These are phyloP conservation scores for Candida maesae DNA, from an alignment of 805 yeast genomes.

Conservation along the genomic window DNA sequence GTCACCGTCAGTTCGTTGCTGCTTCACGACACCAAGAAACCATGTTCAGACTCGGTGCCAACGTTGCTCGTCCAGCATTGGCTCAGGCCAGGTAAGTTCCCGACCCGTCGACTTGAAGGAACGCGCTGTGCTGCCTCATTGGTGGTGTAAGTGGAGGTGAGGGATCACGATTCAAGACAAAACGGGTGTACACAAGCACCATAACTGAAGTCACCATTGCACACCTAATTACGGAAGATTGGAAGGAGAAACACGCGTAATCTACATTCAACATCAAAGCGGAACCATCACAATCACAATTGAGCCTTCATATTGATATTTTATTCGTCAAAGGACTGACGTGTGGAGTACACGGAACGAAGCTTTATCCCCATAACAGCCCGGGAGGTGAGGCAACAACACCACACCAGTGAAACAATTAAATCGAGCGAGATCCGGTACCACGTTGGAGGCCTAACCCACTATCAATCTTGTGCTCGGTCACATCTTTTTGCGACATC, in stretches of 20 bases:
- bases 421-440: too few species aligned
- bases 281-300: neutral
- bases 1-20: neutral
- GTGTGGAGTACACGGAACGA: constrained; percentile 5
- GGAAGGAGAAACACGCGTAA: too few species aligned
- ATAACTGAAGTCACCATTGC: too few species aligned
- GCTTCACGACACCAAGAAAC: constrained; percentile 8
- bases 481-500: too few species aligned
- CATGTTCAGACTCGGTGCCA: constrained; percentile 30
- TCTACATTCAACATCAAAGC: too few species aligned
- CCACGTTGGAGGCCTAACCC: too few species aligned
- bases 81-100: constrained; percentile 30
- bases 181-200: neutral
- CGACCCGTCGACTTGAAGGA: too few species aligned
- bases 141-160: neutral
- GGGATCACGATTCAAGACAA: neutral
- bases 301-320: neutral
- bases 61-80: constrained; percentile 30
- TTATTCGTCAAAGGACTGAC: neutral
- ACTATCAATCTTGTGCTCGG: too few species aligned
- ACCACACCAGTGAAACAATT: too few species aligned
- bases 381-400: neutral
- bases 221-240: too few species aligned
- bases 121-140: neutral
- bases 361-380: neutral